Conservation (phyloP, 23 red algal species). For the Gracilaria caudata region DNA sequence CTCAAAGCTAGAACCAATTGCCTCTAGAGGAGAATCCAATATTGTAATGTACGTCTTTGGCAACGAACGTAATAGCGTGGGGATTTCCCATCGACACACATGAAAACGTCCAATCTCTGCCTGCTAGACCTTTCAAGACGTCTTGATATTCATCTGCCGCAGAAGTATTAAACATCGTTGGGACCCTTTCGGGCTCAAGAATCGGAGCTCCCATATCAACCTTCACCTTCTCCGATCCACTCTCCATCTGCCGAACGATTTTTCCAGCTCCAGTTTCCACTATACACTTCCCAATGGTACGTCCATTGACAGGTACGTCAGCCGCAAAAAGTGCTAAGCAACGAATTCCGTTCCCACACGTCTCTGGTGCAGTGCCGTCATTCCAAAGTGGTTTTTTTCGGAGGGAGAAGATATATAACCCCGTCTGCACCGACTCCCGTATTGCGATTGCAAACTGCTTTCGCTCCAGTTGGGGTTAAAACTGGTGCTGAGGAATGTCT, state of each 20-base stretch:
- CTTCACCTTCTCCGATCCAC: slow-evolving; percentile 35
- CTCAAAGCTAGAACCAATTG: slow-evolving; percentile 85
- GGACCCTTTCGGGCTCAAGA: slow-evolving; percentile 63
- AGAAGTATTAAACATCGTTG: slow-evolving; percentile 54
- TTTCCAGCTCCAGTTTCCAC: slow-evolving; percentile 87
- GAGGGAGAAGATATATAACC: slow-evolving; percentile 89
- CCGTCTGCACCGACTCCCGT: slow-evolving; percentile 95
- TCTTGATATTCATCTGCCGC: slow-evolving; percentile 11
- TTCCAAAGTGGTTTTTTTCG: slow-evolving; percentile 63
- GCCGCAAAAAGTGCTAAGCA: slow-evolving; percentile 90
- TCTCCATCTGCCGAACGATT: slow-evolving; percentile 76
- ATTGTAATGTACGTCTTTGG: slow-evolving; percentile 50
- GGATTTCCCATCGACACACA: slow-evolving; percentile 97
- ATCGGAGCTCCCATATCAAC: slow-evolving; percentile 97
- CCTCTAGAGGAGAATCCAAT: slow-evolving; percentile 78
- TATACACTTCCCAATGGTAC: slow-evolving; percentile 1
- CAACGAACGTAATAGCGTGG: slow-evolving; percentile 90
- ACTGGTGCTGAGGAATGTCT: slow-evolving; percentile 32
- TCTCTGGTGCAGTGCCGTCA: slow-evolving; percentile 98
- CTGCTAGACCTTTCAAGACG: slow-evolving; percentile 51
- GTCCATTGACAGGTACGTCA: slow-evolving; percentile 49
- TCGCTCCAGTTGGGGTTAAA: slow-evolving; percentile 66
- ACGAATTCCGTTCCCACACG: slow-evolving; percentile 99
- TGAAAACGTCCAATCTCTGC: slow-evolving; percentile 58
- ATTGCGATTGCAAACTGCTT: slow-evolving; percentile 87